Evolutionary conservation across 345 rosid genomes (phyloP), one percentile per base, ranked within the genome.

Genomic region (Hibiscus trionum): DNA sequence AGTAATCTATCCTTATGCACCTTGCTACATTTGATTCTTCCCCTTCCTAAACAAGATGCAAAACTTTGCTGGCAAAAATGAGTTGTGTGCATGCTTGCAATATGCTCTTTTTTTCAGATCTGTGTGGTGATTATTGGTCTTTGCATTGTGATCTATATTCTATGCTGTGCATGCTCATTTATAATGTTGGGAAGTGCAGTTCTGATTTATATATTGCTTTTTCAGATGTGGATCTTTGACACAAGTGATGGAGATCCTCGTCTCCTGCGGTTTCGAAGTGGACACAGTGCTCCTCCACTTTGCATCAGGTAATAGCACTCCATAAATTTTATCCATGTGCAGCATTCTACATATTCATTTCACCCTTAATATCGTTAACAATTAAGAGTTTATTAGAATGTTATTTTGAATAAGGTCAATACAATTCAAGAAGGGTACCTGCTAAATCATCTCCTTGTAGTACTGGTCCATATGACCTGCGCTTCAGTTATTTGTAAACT

Each of bases 271-370:
- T 95, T 95, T 79, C 97, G 97, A 17, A 89, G 93, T 80, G 99
- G 99, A 76, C 97, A 95, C 59, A 90, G 97, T 87, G 99, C 99
- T 75, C 97, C 99, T 75, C 99, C 99, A 37, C 83, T 82, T 66
- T 95, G 97, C 83, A 87, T 95, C 86, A 95, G 93, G 99, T 90
- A 81, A 71, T 46, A 55, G 37, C 60, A 52, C 3, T 47, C 16
- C 3, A 2, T 42, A 16, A 7, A 11, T 14, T 15, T 27, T 66
- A 46, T 8, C 17, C 55, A 4, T 15, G 14, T 26, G 2, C 42
- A 66, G 15, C 58, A 66, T 67, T 47, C 39, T 67, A 16, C 11
- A 15, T 7, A 47, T 66, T 66, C 15, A 26, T 47, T 65, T 65
- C 21, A 27, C 17, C 15, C 55, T 3, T 21, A 24, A 24, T 46